These are phyloP conservation scores for Prosopis cineraria DNA, from an alignment of 306 rosid species.

Conservation along the genomic window DNA sequence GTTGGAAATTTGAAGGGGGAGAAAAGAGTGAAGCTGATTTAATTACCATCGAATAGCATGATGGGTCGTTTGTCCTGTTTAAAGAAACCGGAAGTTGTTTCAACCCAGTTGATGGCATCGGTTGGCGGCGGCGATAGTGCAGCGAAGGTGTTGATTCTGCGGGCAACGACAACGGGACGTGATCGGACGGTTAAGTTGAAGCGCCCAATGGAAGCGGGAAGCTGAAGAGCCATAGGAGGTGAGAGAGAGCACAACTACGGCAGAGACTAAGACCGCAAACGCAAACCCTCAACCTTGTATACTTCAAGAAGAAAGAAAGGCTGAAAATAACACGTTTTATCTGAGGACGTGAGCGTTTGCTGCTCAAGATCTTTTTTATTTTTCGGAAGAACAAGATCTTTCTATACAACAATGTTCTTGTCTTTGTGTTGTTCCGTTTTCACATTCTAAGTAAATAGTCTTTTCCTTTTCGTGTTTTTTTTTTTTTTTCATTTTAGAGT, in stretches of 20 bases:
- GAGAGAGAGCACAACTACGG: neutral
- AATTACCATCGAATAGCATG: conserved; percentile 88
- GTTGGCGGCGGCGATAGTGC: conserved; percentile 50
- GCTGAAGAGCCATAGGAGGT: conserved; percentile 58
- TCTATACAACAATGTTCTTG: too few species aligned
- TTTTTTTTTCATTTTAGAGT: too few species aligned
- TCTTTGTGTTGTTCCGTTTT: too few species aligned
- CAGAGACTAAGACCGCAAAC: neutral
- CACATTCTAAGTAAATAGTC: too few species aligned
- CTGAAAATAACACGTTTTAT: neutral
- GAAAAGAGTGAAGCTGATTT: neutral
- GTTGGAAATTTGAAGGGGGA: neutral
- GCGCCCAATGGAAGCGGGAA: conserved; percentile 42
- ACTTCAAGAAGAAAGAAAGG: neutral
- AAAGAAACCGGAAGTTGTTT: conserved; percentile 81
- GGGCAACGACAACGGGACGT: conserved; percentile 31
- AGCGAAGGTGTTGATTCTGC: conserved; percentile 45
- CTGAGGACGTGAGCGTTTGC: neutral
- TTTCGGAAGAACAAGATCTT: too few species aligned
- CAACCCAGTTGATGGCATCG: conserved; percentile 53
- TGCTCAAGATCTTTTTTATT: neutral
- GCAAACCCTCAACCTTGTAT: neutral
- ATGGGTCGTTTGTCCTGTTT: conserved; percentile 78
- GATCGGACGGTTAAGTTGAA: conserved; percentile 28
- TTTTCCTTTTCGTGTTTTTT: too few species aligned